A percentile compares a stretch with the other conserved stretches of the same genome.
Conservation (phyloP, 108 stramenopile genomes). For the Fistulifera pelliculosa region DNA sequence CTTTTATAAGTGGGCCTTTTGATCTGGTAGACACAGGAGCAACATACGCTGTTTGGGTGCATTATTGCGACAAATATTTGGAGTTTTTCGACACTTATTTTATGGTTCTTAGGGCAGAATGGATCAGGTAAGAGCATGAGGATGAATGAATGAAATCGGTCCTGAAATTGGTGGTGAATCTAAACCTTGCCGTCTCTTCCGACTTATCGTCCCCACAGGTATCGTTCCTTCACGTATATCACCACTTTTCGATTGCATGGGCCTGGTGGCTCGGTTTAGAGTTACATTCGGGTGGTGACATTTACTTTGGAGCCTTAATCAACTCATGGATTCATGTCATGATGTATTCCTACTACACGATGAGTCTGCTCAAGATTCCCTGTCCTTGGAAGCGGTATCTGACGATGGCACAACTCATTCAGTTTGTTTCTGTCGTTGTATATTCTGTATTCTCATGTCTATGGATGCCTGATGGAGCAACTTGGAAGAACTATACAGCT, state of each 20-base stretch:
- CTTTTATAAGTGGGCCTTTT: slow-evolving; percentile 68
- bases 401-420: slow-evolving; percentile 90
- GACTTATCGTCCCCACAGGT: slow-evolving; percentile 44
- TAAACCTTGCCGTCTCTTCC: neutral
- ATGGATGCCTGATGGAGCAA: slow-evolving; percentile 23
- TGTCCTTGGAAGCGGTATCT: slow-evolving; percentile 93
- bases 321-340: slow-evolving; percentile 97
- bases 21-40: slow-evolving; percentile 38
- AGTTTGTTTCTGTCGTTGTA: slow-evolving; percentile 89
- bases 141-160: too few species aligned
- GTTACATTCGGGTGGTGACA: slow-evolving; percentile 84
- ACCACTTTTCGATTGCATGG: slow-evolving; percentile 93
- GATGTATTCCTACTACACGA: slow-evolving; percentile 98
- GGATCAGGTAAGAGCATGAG: slow-evolving; percentile 74
- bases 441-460: slow-evolving; percentile 42
- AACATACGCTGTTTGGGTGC: slow-evolving; percentile 89
- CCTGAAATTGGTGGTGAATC: too few species aligned
- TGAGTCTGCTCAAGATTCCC: slow-evolving; percentile 54
- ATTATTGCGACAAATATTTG: slow-evolving; percentile 94
- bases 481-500: slow-evolving; percentile 39
- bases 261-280: slow-evolving; percentile 89
- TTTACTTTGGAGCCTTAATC: slow-evolving; percentile 93
- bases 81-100: slow-evolving; percentile 98
- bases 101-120: slow-evolving; percentile 88
- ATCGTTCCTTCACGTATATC: slow-evolving; percentile 97